Conservation (phyloP, 2,329 filamentous ascomycete genomes). For the Phoma sp. region DNA sequence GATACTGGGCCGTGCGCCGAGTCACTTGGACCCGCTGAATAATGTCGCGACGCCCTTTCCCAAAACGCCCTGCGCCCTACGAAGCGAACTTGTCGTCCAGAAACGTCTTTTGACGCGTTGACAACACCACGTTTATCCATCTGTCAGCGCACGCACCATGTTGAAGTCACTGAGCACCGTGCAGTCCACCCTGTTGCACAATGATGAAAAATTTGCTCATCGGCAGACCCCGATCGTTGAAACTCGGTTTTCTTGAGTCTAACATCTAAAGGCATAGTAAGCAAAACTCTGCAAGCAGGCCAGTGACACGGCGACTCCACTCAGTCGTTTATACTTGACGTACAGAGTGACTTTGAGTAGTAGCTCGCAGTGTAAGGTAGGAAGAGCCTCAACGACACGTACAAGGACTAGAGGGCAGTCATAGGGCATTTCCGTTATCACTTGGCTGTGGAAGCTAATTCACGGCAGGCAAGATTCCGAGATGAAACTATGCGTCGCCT, state of each 20-base stretch:
- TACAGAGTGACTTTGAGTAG: constrained; percentile 4
- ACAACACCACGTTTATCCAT: constrained; percentile 10
- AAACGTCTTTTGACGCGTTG: neutral
- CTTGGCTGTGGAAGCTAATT: constrained; percentile 4
- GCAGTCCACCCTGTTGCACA: constrained; percentile 6
- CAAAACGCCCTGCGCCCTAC: constrained; percentile 21
- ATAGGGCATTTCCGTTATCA: neutral
- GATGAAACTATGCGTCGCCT: neutral
- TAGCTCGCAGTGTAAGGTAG: constrained; percentile 9
- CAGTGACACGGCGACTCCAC: constrained; percentile 35
- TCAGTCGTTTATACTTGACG: constrained; percentile 20
- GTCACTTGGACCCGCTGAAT: constrained; percentile 17
- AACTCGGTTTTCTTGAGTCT: constrained; percentile 24
- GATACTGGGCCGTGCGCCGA: constrained; percentile 19
- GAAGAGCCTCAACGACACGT: constrained; percentile 4
- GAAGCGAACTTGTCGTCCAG: constrained; percentile 15
- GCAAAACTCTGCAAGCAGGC: constrained; percentile 28
- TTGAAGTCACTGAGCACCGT: neutral
- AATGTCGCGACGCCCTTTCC: constrained; percentile 27
- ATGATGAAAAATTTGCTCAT: constrained; percentile 21
- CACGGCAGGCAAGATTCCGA: constrained; percentile 3
- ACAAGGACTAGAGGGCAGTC: constrained; percentile 1
- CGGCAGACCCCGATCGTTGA: constrained; percentile 23
- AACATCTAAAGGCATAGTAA: constrained; percentile 31
- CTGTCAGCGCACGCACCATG: neutral